Conservation (phyloP, 129 eudicot genomes). For the Pulicaria dysenterica region DNA sequence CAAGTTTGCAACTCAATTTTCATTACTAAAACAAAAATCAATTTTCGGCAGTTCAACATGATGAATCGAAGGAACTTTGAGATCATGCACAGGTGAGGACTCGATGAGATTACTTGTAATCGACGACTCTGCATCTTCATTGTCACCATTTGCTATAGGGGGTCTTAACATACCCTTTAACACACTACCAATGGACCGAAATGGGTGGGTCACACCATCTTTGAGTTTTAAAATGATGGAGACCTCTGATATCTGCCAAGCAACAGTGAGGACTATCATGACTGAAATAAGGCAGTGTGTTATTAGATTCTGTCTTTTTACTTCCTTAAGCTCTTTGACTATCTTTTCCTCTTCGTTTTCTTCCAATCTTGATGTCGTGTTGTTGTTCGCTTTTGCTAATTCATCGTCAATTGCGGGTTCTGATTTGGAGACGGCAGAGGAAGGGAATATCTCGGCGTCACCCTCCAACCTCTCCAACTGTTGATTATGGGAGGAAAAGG, state of each 20-base stretch:
- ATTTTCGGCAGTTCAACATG: constrained; percentile 42
- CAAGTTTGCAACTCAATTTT: background rate
- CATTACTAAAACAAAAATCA: constrained; percentile 5
- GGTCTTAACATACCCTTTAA: constrained; percentile 40
- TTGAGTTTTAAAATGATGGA: constrained; percentile 62
- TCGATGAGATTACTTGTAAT: constrained; percentile 25
- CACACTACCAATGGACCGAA: constrained; percentile 49
- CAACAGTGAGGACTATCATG: constrained; percentile 63
- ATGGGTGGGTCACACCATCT: constrained; percentile 65
- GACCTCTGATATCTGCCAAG: constrained; percentile 83
- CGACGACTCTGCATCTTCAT: constrained; percentile 24
- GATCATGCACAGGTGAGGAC: constrained; percentile 37
- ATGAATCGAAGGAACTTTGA: constrained; percentile 50
- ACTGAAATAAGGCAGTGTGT: constrained; percentile 77
- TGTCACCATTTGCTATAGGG: background rate
- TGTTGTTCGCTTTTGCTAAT: constrained; percentile 10
- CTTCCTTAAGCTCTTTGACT: constrained; percentile 53
- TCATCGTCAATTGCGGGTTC: constrained; percentile 15
- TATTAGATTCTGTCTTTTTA: constrained; percentile 60
- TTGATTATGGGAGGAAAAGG: background rate
- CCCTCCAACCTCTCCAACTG: constrained; percentile 46
- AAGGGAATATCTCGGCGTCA: background rate
- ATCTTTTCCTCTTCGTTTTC: constrained; percentile 33
- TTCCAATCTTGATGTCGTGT: background rate
- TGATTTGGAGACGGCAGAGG: background rate